phyloP scores from a whole-genome alignment of 176 grass and related monocot species.

The Rhynchospora tenuis region DNA sequence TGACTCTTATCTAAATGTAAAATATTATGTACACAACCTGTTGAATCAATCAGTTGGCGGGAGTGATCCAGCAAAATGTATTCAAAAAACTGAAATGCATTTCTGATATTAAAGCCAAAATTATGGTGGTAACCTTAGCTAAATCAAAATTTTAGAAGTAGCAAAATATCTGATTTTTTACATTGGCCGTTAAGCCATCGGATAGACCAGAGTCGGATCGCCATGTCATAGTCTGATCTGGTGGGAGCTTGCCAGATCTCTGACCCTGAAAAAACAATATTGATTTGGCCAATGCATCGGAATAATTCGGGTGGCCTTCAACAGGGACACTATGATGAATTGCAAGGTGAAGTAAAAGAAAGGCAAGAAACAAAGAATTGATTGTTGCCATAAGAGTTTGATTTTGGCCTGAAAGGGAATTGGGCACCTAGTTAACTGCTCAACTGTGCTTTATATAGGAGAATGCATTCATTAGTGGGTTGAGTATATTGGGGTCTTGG shows the following conservation, averaged over 20 bases:
- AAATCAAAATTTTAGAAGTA: not conserved
- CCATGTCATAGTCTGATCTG: conserved; percentile 64
- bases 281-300: conserved; percentile 65
- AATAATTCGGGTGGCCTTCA: conserved; percentile 39
- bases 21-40: not conserved
- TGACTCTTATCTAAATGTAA: not conserved
- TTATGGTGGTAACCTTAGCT: not conserved
- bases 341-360: not conserved
- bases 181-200: conserved; percentile 53
- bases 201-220: conserved; percentile 71
- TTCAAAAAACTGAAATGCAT: not conserved
- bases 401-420: not conserved
- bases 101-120: not conserved
- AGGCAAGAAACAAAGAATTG: conserved; percentile 5
- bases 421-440: not conserved
- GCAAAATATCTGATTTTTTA: conserved; percentile 9
- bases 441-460: conserved; percentile 10
- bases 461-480: not conserved
- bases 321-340: not conserved
- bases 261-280: conserved; percentile 88
- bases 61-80: not conserved
- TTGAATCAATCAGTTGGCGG: not conserved
- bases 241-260: conserved; percentile 65
- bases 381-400: conserved; percentile 17
- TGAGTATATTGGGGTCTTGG: conserved; percentile 1